phyloP scores from a whole-genome alignment of 108 stramenopile genomes.

The Cylindrotheca closterium region DNA sequence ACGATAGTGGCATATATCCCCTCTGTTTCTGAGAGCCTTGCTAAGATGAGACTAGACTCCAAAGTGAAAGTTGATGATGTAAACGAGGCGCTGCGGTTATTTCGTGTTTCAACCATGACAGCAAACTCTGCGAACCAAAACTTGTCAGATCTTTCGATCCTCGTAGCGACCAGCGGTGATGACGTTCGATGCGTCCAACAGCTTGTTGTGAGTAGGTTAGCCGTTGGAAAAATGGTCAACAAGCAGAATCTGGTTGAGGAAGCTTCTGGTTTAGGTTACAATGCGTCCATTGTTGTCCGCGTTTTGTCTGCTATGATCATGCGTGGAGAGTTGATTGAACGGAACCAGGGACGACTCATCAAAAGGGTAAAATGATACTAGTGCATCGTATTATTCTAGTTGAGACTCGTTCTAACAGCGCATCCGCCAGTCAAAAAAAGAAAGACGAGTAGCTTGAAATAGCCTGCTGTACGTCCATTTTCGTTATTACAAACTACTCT shows the following conservation, averaged over 20 bases:
- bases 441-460: too few relatives aligned
- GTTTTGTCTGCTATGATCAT: slow-evolving; percentile 73
- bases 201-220: slow-evolving; percentile 71
- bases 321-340: slow-evolving; percentile 79
- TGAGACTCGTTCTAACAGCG: too few relatives aligned
- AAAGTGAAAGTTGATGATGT: slow-evolving; percentile 94
- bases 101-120: slow-evolving; percentile 97
- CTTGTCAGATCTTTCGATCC: slow-evolving; percentile 8
- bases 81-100: slow-evolving; percentile 97
- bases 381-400: too few relatives aligned
- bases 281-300: slow-evolving; percentile 71
- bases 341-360: slow-evolving; percentile 78
- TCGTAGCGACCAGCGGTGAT: slow-evolving; percentile 34
- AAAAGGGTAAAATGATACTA: slow-evolving; percentile 66
- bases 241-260: slow-evolving; percentile 84
- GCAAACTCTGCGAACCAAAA: slow-evolving; percentile 80
- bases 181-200: slow-evolving; percentile 79
- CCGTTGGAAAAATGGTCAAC: slow-evolving; percentile 77
- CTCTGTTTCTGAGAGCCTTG: slow-evolving; percentile 93
- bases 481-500: too few relatives aligned
- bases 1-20: too few relatives aligned
- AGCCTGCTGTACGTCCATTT: too few relatives aligned
- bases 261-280: slow-evolving; percentile 79
- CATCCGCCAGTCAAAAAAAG: too few relatives aligned
- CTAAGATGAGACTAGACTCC: slow-evolving; percentile 94